Evolutionary conservation across 371 early-diverging fungal species (phyloP), one percentile per base, ranked within the genome.

Genomic region (Actinomortierella ambigua): DNA sequence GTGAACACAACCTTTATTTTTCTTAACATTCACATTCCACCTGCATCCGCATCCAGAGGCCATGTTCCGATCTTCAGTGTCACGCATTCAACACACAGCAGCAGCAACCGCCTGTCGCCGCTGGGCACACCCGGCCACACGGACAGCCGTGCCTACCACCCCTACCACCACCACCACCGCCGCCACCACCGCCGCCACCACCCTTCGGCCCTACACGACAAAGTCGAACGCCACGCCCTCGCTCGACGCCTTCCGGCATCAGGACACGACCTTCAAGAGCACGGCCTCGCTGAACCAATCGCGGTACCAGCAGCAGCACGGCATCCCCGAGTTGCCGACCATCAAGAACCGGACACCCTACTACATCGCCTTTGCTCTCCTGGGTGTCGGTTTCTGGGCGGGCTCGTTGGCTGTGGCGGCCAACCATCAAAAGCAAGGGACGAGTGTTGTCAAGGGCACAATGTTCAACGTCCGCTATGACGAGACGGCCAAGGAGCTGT

Each of bases 401-500:
- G 85, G 75, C 18, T 85, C 81, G n/a, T 63, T 86, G 13, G 81
- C 82, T 13, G 57, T 79, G 8, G 85, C 88, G 14, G 78, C 86
- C 55, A 90, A 90, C 55, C 84, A 88, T 54, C 88, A 90, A 55
- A 82, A 86, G 6, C 68, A 82, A n/a, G 84, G 83, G 8, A 86
- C 85, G 20, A 82, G 82, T 56, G 83, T 85, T 39, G 88, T 90
- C 34, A 79, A 84, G 23, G 85, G 85, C 20, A 87, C 88, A 9
- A 51, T 88, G 40, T 88, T 88, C 68, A 83, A 81, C 57, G 85
- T 87, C 24, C 85, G 85, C 53, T 84, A 86, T 60, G 81, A 88
- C 57, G 80, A 77, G 28, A 77, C 79, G 29, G 85, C 84, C 9
- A 77, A 81, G 61, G 78, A 71, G 17, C 59, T 84, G 6, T 58